A percentile compares a stretch with the other conserved stretches of the same genome.
Evolutionary conservation across 441 rosid genomes (phyloP).

Genomic region (Macaranga tanarius): DNA sequence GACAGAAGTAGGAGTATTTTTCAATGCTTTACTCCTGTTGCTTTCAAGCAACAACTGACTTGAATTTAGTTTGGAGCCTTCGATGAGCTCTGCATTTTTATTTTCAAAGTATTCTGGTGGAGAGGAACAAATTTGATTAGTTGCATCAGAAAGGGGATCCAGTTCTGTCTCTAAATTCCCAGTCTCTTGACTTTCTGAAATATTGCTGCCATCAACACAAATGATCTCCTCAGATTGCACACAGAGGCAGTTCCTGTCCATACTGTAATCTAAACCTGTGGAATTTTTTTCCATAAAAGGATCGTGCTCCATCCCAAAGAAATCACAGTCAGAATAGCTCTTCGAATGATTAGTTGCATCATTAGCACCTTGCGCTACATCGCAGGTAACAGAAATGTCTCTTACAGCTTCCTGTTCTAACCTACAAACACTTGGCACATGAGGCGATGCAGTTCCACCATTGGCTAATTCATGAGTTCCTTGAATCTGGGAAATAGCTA

Average conservation of each 20-base stretch:
- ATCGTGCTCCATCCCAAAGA: conserved; percentile 40
- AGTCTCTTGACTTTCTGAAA: conserved; percentile 27
- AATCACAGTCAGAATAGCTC: conserved; percentile 31
- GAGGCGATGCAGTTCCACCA: conserved; percentile 12
- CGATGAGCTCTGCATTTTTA: conserved; percentile 25
- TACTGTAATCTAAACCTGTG: conserved; percentile 26
- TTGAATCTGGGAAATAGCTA: conserved; percentile 36
- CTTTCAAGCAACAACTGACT: conserved; percentile 31
- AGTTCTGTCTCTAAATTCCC: conserved; percentile 25
- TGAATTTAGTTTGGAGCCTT: conserved; percentile 36
- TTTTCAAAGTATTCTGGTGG: conserved; percentile 32
- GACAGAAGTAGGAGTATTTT: conserved; percentile 27
- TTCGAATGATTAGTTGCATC: conserved; percentile 31
- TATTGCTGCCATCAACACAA: conserved; percentile 18
- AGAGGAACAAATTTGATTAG: conserved; percentile 21
- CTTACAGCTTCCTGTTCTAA: conserved; percentile 21
- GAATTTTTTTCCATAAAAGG: conserved; percentile 29
- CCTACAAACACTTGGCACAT: conserved; percentile 20
- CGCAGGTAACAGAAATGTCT: conserved; percentile 26
- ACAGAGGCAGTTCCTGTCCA: conserved; percentile 22
- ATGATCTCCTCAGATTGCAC: conserved; percentile 30
- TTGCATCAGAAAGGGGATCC: conserved; percentile 33
- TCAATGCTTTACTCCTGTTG: conserved; percentile 27
- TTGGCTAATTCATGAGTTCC: conserved; percentile 27
- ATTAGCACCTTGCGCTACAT: conserved; percentile 30